Base-by-base conservation (phyloP, 1,284 basidiomycete species). In the Apiotrichum akiyoshidainum region DNA sequence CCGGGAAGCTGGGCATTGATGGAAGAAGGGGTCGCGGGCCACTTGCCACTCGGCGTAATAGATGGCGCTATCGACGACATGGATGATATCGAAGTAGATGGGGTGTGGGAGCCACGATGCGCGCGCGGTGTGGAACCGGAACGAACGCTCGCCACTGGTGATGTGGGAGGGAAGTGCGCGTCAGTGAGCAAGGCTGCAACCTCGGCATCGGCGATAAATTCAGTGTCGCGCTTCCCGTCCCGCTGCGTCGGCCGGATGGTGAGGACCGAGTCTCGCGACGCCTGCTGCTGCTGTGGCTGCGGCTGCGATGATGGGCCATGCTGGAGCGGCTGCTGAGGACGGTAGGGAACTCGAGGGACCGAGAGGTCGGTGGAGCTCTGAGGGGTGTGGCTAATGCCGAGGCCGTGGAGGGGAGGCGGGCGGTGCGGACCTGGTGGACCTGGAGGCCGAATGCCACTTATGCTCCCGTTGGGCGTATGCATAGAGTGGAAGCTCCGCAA, bases 171-270 rank as follows among this genome's bases (percentile, higher is more conserved):
- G 31, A 40, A 26, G 12, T 40, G 55, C 7, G 49, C 42, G 16
- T 40, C 49, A 9, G 48, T 46, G 26, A 57, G 11, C 0, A 51
- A 35, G 7, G 55, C 55, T 0, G 55, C 55, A 14, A 57, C 49
- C 44, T 57, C 55, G 22, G 48, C 31, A n/a, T 57, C 55, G 13
- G 22, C 17, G 16, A 51, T 44, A 37, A 46, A 52, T 22, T 57
- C 55, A 7, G 48, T 39, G n/a, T 52, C 49, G 35, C 55, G 47
- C 42, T 26, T 21, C 9, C 19, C 54, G 40, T 19, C 35, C 19
- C 39, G 54, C 17, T 44, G 39, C 39, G 17, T 40, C 10, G 45
- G 47, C 33, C 42, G 48, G 21, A 37, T 10, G 37, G 12, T 37
- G 37, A 16, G 12, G 37, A 11, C 37, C 37, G 37, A 37, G 14